A percentile compares a stretch with the other conserved stretches of the same genome.
Conservation (phyloP, 2,329 filamentous ascomycete genomes). For the Aspergillus brasiliensis region DNA sequence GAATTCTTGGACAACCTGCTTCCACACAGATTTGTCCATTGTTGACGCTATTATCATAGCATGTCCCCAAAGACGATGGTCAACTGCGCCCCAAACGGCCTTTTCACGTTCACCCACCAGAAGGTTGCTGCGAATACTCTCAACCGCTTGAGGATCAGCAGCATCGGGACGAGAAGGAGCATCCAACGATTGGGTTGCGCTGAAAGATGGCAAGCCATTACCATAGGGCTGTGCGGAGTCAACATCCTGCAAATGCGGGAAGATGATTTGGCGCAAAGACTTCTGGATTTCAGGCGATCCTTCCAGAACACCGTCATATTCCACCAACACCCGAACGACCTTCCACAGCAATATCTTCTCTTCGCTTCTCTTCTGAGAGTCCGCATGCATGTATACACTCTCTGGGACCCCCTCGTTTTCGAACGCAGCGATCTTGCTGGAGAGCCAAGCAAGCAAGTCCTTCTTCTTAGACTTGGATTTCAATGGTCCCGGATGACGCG, state of each 20-base stretch:
- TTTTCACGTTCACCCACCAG: conserved; percentile 83
- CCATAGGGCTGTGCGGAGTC: conserved; percentile 31
- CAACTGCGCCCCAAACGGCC: conserved; percentile 89
- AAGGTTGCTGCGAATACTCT: conserved; percentile 72
- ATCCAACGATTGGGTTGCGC: conserved; percentile 40
- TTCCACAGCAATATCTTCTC: conserved; percentile 89
- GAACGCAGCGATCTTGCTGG: conserved; percentile 70
- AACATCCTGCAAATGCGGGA: conserved; percentile 55
- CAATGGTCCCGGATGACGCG: conserved; percentile 86
- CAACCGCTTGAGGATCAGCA: conserved; percentile 68
- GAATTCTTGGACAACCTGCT: conserved; percentile 92
- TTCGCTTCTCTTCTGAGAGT: conserved; percentile 66
- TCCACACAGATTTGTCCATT: conserved; percentile 73
- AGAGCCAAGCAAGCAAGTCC: conserved; percentile 80
- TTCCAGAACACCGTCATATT: conserved; percentile 81
- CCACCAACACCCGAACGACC: conserved; percentile 76
- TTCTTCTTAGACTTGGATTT: conserved; percentile 95
- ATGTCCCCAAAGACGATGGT: conserved; percentile 93
- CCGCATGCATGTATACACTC: conserved; percentile 52
- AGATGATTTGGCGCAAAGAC: conserved; percentile 73
- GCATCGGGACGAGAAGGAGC: conserved; percentile 61
- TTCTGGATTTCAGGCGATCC: conserved; percentile 71
- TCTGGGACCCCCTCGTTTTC: conserved; percentile 57
- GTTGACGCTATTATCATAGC: conserved; percentile 89
- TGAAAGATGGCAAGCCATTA: conserved; percentile 29